A percentile compares a stretch with the other conserved stretches of the same genome.
These are phyloP conservation scores for Cyphellophora attinorum DNA, from an alignment of 2,329 filamentous ascomycete genomes.

Conservation along the genomic window DNA sequence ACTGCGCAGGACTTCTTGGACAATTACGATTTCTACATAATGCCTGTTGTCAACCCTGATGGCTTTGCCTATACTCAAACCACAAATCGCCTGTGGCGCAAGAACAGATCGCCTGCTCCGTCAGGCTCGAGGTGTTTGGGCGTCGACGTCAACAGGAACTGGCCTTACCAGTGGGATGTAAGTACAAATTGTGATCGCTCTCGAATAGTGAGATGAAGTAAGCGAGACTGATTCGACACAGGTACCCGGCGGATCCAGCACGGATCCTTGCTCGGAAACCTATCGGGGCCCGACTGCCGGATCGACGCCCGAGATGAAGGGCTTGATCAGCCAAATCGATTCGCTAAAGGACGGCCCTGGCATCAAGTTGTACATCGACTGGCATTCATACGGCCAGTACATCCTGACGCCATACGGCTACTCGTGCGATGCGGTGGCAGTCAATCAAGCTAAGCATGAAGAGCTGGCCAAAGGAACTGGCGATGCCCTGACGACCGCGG, in stretches of 20 bases:
- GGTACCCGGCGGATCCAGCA: conserved; percentile 29
- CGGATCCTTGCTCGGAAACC: conserved; percentile 41
- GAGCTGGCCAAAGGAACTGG: conserved; percentile 40
- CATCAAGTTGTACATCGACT: conserved; percentile 55
- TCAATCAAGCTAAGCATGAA: conserved; percentile 40
- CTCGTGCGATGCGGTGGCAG: conserved; percentile 39
- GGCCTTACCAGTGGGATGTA: conserved; percentile 41
- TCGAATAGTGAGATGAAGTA: too few relatives aligned
- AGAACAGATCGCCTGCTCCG: conserved; percentile 65
- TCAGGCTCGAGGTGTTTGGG: conserved; percentile 44
- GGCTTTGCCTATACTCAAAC: conserved; percentile 52
- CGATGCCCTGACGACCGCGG: conserved; percentile 46
- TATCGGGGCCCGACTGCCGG: conserved; percentile 31
- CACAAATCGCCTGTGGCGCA: conserved; percentile 51
- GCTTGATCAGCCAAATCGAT: conserved; percentile 39
- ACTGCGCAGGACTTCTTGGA: conserved; percentile 41
- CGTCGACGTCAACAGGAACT: conserved; percentile 52
- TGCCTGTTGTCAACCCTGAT: conserved; percentile 56
- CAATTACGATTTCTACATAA: conserved; percentile 57
- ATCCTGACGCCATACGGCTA: conserved; percentile 51
- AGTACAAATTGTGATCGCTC: conserved; percentile 32
- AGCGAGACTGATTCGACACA: too few relatives aligned
- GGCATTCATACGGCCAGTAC: conserved; percentile 55
- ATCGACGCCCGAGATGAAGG: conserved; percentile 44
- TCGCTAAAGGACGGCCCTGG: conserved; percentile 36